Evolutionary conservation across 2,329 filamentous ascomycete genomes (phyloP), one percentile per base, ranked within the genome.

Genomic region (Hypoxylon sp.): DNA sequence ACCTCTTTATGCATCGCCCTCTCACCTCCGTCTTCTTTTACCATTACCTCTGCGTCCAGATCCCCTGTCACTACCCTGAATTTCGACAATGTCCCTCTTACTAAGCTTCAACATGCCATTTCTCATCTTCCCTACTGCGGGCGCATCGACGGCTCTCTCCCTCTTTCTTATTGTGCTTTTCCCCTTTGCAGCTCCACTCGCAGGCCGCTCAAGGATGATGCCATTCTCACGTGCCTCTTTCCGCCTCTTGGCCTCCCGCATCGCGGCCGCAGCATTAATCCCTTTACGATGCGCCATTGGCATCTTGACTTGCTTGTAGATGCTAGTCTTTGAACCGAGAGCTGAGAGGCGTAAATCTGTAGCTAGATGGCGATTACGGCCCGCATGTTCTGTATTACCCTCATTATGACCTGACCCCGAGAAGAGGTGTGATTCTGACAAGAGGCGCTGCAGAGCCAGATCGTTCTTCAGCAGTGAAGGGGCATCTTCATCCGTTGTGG

Each of bases 341-440:
- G 91, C 86, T 76, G 92, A 91, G 50, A 98, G 83, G 63, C 95
- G 91, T 70, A 97, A 81, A 78, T 98, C 95, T 5, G 91, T 88
- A 0, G 94, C 92, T 78, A 92, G 92, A 71, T 93, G 89, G 30
- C 94, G 88, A 72, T 91, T 91, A 73, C 89, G 90, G 57, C 94
- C 94, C 2, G 82, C 81, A 29, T 78, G 76, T 53, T 75, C 74
- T 2, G 62, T 74, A 41, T 80, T 76, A 46, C 81, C 73, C 14
- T 78, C 76, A 60, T 41, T 50, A 14, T 67, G 48, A 21, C 57
- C 27, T 32, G 60, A 82, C 0, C 51, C 54, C 8, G 86, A 82
- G 61, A 98, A 88, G 65, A 98, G 90, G 79, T 97, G 94, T 0
- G 94, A 97, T 83, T 99, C 96, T 71, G 90, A 87, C 62, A 99